A percentile compares a stretch with the other conserved stretches of the same genome.
phyloP scores from a whole-genome alignment of 768 basidiomycete species.

The Termitomyces sp. region DNA sequence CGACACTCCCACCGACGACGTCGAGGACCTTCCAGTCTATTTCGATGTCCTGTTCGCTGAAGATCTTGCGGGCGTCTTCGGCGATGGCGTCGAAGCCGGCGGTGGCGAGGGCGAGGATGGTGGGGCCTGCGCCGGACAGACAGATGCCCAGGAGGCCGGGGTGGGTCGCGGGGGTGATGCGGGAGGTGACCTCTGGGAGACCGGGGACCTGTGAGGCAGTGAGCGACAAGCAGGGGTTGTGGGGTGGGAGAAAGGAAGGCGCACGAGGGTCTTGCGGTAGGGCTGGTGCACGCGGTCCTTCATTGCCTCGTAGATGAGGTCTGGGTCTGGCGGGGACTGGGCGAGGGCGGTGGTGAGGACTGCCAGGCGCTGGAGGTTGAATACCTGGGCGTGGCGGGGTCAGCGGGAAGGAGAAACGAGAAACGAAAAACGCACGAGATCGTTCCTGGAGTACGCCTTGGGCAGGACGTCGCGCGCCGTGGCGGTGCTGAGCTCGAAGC shows the following conservation, averaged over 20 bases:
- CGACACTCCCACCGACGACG: slow-evolving; percentile 42
- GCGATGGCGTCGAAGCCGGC: slow-evolving; percentile 81
- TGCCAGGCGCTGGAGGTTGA: slow-evolving; percentile 94
- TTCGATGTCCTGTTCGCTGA: slow-evolving; percentile 62
- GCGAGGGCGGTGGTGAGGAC: slow-evolving; percentile 93
- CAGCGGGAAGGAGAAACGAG: too few species aligned
- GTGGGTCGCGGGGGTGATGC: slow-evolving; percentile 83
- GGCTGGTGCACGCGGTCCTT: slow-evolving; percentile 98
- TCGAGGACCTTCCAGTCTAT: slow-evolving; percentile 89
- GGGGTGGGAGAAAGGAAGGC: slow-evolving; percentile 20
- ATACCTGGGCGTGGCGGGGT: slow-evolving; percentile 54
- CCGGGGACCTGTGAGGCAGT: slow-evolving; percentile 95
- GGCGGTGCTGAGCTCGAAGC: slow-evolving; percentile 95
- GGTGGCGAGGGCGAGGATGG: slow-evolving; percentile 92
- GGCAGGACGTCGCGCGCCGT: slow-evolving; percentile 92
- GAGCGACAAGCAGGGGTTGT: background rate
- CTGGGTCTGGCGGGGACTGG: slow-evolving; percentile 87
- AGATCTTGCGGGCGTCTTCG: slow-evolving; percentile 71
- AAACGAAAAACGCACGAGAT: slow-evolving; percentile 57
- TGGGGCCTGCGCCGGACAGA: slow-evolving; percentile 96
- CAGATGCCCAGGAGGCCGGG: slow-evolving; percentile 97
- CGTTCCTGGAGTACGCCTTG: slow-evolving; percentile 75
- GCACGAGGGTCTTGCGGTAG: slow-evolving; percentile 80
- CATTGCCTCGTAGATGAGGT: slow-evolving; percentile 99
- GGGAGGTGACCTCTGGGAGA: slow-evolving; percentile 84